These are phyloP conservation scores for Obelidium mucronatum DNA, from an alignment of 192 early-diverging fungal genomes.

Conservation along the genomic window DNA sequence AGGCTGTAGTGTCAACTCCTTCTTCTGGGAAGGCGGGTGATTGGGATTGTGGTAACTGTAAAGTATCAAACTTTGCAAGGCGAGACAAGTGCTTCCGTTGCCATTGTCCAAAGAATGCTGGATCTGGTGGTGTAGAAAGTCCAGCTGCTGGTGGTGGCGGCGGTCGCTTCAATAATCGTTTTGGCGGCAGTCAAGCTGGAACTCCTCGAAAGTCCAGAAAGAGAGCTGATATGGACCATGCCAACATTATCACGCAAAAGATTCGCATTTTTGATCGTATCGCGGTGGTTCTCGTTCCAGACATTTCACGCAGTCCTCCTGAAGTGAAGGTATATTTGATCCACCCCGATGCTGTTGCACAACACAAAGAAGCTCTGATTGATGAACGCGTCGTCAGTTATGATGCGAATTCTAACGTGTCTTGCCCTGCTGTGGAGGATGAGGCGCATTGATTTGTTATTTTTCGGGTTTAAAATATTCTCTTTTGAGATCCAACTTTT, in stretches of 20 bases:
- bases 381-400: not conserved
- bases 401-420: conserved; percentile 1
- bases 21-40: too few species aligned
- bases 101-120: too few species aligned
- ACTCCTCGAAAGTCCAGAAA: conserved; percentile 21
- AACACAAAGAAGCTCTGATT: not conserved
- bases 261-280: conserved; percentile 53
- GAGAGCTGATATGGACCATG: conserved; percentile 20
- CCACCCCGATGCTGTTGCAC: conserved; percentile 30
- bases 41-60: too few species aligned
- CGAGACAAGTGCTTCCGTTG: too few species aligned
- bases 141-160: not conserved
- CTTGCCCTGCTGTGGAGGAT: conserved; percentile 46
- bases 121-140: not conserved
- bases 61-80: too few species aligned
- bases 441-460: conserved; percentile 40
- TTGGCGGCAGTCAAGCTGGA: not conserved
- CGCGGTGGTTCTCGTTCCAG: conserved; percentile 45
- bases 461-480: not conserved
- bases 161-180: not conserved
- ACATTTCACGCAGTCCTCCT: conserved; percentile 49
- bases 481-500: too few species aligned
- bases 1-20: too few species aligned
- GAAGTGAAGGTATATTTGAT: conserved; percentile 49
- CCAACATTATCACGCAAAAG: conserved; percentile 38